phyloP scores from a whole-genome alignment of 345 rosid genomes.

The Murraya paniculata region DNA sequence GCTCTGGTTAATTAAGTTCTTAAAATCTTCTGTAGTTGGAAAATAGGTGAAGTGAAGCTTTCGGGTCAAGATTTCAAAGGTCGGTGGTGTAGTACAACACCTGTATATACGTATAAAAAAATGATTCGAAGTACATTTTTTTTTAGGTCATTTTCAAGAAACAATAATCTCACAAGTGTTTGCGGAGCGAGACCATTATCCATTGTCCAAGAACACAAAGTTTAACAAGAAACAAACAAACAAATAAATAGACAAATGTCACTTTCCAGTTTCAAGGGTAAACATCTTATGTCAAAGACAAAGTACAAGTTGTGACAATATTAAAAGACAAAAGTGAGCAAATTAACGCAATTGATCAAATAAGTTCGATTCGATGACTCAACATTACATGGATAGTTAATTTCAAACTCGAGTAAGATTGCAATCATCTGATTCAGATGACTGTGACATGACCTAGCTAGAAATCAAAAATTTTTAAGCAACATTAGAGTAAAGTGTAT shows the following conservation, averaged over 20 bases:
- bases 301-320: constrained; percentile 4
- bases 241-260: background rate
- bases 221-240: too few relatives aligned
- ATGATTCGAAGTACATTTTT: background rate
- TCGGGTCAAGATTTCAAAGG: background rate
- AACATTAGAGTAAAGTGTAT: background rate
- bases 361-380: constrained; percentile 29
- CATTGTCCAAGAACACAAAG: background rate
- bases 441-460: constrained; percentile 5
- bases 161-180: background rate
- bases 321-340: background rate
- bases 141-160: background rate
- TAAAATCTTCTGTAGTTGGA: background rate
- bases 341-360: background rate
- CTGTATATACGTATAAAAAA: background rate
- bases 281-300: background rate
- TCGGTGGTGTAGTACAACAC: background rate
- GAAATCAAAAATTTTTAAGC: background rate
- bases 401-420: constrained; percentile 1
- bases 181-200: background rate
- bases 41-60: background rate
- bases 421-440: constrained; percentile 28
- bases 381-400: constrained; percentile 17
- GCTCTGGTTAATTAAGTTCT: background rate
- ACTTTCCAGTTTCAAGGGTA: background rate